Evolutionary conservation across 2,329 filamentous ascomycete genomes (phyloP), one percentile per base, ranked within the genome.

Genomic region (Monilinia vaccinii-corymbosi): DNA sequence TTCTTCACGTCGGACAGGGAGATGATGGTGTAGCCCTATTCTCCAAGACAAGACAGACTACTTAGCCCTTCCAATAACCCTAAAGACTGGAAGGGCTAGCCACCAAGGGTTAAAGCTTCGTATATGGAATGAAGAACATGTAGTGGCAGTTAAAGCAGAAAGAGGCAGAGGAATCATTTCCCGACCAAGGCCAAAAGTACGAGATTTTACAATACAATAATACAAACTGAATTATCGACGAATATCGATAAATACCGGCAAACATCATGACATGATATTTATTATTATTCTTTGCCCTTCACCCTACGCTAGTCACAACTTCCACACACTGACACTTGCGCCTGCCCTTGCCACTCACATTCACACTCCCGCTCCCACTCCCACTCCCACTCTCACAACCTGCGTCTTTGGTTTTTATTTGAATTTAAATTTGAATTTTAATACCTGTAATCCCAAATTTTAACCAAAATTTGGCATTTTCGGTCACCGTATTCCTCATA

Each of bases 401-500:
- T 53, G 51, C 51, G 51, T 53, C 51, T 53, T 53, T 53, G 51
- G 51, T 44, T 7, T 32, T 23, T 28, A 25, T 44, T 52, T 44
- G 18, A 32, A 23, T 16, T 14, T 28, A 28, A 40, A 25, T 23
- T 3, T 34, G 28, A 42, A 42, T 44, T 40, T 31, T 13, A 44
- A n/a, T 23, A 23, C 18, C 16, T 25, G 14, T n/a, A n/a, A 40
- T 40, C 16, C 6, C 18, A 16, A 16, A 25, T 34, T 23, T 32
- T n/a, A n/a, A n/a, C n/a, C n/a, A n/a, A n/a, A n/a, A n/a, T n/a
- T n/a, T n/a, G n/a, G n/a, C n/a, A 48, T 38, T 9, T 21, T 3
- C 34, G 63, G 62, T 58, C 62, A 61, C 67, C 67, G 66, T 68
- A 69, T 53, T 65, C 62, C 46, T 65, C 60, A 60, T 67, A 68